These are phyloP conservation scores for Cyclanthera cordifolia DNA, from an alignment of 306 rosid genomes.

Conservation along the genomic window DNA sequence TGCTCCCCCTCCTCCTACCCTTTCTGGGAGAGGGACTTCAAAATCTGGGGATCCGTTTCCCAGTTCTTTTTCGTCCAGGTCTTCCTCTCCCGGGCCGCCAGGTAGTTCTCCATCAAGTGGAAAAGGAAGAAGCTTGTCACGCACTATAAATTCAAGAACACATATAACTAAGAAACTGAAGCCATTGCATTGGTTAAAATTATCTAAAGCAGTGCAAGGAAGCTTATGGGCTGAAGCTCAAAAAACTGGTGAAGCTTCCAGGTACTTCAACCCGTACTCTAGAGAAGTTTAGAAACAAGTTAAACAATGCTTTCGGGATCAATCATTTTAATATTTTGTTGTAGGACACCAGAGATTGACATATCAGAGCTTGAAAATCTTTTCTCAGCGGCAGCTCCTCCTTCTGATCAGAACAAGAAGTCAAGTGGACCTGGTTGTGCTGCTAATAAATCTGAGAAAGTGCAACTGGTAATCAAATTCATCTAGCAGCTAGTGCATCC, in stretches of 20 bases:
- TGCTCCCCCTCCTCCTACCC: slow-evolving; percentile 61
- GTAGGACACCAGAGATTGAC: slow-evolving; percentile 88
- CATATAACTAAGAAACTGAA: slow-evolving; percentile 58
- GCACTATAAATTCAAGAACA: slow-evolving; percentile 33
- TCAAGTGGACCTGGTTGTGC: slow-evolving; percentile 31
- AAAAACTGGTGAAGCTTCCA: slow-evolving; percentile 59
- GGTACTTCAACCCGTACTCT: slow-evolving; percentile 34
- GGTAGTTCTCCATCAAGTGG: slow-evolving; percentile 3
- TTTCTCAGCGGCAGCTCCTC: slow-evolving; percentile 31
- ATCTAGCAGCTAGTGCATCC: neutral
- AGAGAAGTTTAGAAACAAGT: slow-evolving; percentile 15
- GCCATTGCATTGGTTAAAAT: slow-evolving; percentile 86
- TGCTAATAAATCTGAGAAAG: slow-evolving; percentile 66
- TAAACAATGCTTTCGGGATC: neutral
- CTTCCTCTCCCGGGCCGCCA: slow-evolving; percentile 26
- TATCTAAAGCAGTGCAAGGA: slow-evolving; percentile 75
- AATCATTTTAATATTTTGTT: slow-evolving; percentile 14
- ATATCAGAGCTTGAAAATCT: slow-evolving; percentile 66
- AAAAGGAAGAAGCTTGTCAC: slow-evolving; percentile 45
- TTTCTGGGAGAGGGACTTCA: slow-evolving; percentile 31
- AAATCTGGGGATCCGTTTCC: slow-evolving; percentile 20
- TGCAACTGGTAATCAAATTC: slow-evolving; percentile 59
- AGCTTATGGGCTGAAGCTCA: slow-evolving; percentile 94
- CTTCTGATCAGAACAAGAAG: slow-evolving; percentile 33
- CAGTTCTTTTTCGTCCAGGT: slow-evolving; percentile 3